Percentiles rank a stretch among this genome's conserved stretches.
Evolutionary conservation across 2,329 filamentous ascomycete species (phyloP).

Genomic region (Trichophyton equinum): DNA sequence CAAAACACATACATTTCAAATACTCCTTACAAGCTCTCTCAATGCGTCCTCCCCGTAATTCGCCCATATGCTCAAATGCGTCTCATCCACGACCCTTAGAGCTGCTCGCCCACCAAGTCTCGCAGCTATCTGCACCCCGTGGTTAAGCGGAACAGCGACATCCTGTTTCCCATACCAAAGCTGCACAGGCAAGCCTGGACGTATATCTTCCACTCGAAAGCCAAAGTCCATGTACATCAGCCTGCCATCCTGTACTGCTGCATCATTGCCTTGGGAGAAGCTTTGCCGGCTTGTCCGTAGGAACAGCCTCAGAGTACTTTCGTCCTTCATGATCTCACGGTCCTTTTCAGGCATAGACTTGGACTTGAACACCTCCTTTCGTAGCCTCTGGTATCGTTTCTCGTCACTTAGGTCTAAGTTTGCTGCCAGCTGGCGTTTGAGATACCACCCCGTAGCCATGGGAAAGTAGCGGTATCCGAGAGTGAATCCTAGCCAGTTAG

Average conservation of each 20-base stretch:
- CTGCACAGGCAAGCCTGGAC: slow-evolving; percentile 24
- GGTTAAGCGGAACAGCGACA: slow-evolving; percentile 22
- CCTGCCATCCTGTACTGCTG: slow-evolving; percentile 21
- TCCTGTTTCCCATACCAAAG: slow-evolving; percentile 29
- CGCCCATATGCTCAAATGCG: slow-evolving; percentile 17
- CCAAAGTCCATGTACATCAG: slow-evolving; percentile 21
- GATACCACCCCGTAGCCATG: slow-evolving; percentile 19
- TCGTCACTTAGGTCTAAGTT: slow-evolving; percentile 25
- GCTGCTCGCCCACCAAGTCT: slow-evolving; percentile 21
- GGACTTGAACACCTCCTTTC: slow-evolving; percentile 7
- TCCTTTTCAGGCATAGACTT: slow-evolving; percentile 17
- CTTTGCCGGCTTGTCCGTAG: slow-evolving; percentile 17
- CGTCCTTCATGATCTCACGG: slow-evolving; percentile 15
- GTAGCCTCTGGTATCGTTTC: slow-evolving; percentile 18
- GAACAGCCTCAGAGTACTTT: slow-evolving; percentile 15
- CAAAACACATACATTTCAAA: neutral
- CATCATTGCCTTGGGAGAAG: slow-evolving; percentile 23
- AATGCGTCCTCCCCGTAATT: neutral
- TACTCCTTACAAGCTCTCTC: neutral
- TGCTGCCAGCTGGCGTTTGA: slow-evolving; percentile 15
- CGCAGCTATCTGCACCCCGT: slow-evolving; percentile 22
- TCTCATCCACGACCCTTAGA: slow-evolving; percentile 24
- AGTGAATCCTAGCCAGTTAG: slow-evolving; percentile 21
- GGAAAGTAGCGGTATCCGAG: slow-evolving; percentile 20
- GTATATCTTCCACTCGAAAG: slow-evolving; percentile 26